Percentiles rank a stretch among this genome's conserved stretches.
phyloP scores from a whole-genome alignment of 2,329 filamentous ascomycete genomes.

The Xylariales sp. region DNA sequence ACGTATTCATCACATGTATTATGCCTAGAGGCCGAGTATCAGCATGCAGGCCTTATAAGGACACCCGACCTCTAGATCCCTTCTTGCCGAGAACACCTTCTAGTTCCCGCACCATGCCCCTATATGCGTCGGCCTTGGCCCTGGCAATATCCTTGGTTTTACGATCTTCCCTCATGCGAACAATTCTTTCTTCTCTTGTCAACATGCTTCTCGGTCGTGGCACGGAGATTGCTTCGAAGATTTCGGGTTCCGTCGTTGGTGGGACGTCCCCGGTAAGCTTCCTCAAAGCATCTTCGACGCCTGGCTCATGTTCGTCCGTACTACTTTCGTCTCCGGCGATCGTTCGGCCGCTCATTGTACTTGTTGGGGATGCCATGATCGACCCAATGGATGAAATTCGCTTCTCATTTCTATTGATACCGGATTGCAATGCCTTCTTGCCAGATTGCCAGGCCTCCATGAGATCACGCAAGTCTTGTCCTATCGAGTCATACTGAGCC shows the following conservation, averaged over 20 bases:
- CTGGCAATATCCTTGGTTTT: conserved; percentile 76
- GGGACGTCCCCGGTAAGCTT: conserved; percentile 79
- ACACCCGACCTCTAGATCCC: conserved; percentile 51
- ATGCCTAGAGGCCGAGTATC: conserved; percentile 17
- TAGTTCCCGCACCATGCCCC: conserved; percentile 90
- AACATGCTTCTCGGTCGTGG: conserved; percentile 76
- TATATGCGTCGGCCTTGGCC: conserved; percentile 83
- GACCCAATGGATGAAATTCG: conserved; percentile 72
- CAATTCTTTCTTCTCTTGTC: conserved; percentile 87
- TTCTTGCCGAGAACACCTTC: conserved; percentile 82
- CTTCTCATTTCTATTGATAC: conserved; percentile 84
- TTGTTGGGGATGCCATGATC: conserved; percentile 65
- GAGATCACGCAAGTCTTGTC: conserved; percentile 82
- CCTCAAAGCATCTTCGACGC: conserved; percentile 72
- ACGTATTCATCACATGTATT: conserved; percentile 34
- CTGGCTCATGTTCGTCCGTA: conserved; percentile 65
- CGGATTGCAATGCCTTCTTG: conserved; percentile 82
- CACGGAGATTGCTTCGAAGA: conserved; percentile 91
- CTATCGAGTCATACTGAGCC: conserved; percentile 94
- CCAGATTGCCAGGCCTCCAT: conserved; percentile 90
- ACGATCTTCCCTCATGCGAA: conserved; percentile 88
- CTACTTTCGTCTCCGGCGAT: conserved; percentile 67
- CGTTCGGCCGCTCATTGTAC: conserved; percentile 75
- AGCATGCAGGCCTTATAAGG: conserved; percentile 40
- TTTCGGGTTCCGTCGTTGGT: conserved; percentile 72